Evolutionary conservation across 1,139 yeast species (phyloP), one percentile per base, ranked within the genome.

Genomic region (Tardiomyces blankii): DNA sequence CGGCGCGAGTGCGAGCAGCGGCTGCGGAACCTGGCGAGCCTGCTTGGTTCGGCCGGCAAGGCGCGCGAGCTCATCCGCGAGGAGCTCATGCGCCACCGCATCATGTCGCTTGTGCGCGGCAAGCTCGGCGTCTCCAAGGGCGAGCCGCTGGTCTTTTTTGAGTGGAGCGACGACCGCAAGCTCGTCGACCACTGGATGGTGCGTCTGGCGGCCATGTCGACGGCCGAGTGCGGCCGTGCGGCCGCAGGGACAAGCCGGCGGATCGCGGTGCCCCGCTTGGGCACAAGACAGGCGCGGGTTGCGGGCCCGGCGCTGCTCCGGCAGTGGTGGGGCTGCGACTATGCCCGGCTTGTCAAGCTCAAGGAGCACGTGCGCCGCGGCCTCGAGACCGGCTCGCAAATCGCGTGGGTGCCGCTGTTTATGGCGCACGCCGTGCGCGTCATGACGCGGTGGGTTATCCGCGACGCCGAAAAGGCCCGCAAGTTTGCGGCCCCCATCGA

Each of bases 351-450:
- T 14, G 35, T 30, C 16, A 12, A 14, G n/a, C 35, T 30, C 16
- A 30, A 30, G 35, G 16, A 30, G 16, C 35, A 30, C 16, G 9
- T 30, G n/a, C n/a, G 35, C 9, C 35, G 35, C 5, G 35, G 35
- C 16, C n/a, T 30, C 16, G 35, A 30, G 16, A 30, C 35, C 16
- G 35, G 35, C 35, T 5, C 35, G 18, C 60, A 57, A 40, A 48
- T 41, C 18, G 41, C 45, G 40, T 56, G 60, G 60, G 45, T 56
- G 27, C 59, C 59, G n/a, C 44, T 48, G 35, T 44, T 55, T 39
- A 45, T 56, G 27, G 49, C 48, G 32, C 55, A 53, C 41, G 49
- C 49, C 13, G 9, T 30, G 35, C 35, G 35, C 5, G 35, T 30
- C 16, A 30, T 30, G 35, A 30, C 35, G 16, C 16, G 16, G 16